These are phyloP conservation scores for Pholiota conissans DNA, from an alignment of 768 basidiomycete species.

Conservation along the genomic window DNA sequence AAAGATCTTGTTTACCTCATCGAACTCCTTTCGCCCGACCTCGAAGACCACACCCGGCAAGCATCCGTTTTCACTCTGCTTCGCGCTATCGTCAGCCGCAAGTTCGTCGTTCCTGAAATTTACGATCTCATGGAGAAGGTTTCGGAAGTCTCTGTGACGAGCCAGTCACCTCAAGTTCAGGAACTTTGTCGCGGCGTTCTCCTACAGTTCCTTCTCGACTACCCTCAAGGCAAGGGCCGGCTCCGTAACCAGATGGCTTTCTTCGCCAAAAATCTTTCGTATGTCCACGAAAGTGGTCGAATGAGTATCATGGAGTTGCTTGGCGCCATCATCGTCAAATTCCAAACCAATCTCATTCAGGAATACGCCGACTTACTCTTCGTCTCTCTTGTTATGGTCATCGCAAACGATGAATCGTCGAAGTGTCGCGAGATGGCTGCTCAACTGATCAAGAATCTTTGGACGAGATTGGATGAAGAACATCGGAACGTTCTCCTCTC, in stretches of 20 bases:
- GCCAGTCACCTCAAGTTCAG: constrained; percentile 87
- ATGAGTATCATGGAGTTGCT: constrained; percentile 93
- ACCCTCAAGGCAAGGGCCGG: constrained; percentile 93
- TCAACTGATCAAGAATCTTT: constrained; percentile 75
- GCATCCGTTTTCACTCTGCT: constrained; percentile 84
- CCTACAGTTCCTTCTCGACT: constrained; percentile 94
- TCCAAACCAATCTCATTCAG: constrained; percentile 66
- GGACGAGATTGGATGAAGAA: constrained; percentile 63
- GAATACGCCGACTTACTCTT: constrained; percentile 91
- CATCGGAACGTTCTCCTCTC: constrained; percentile 57
- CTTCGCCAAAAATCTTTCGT: constrained; percentile 89
- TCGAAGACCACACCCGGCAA: constrained; percentile 89
- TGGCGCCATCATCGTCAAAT: constrained; percentile 81
- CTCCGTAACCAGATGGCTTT: constrained; percentile 88
- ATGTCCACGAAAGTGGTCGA: constrained; percentile 87
- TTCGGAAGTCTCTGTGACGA: constrained; percentile 90
- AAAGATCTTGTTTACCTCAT: constrained; percentile 86
- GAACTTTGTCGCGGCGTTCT: constrained; percentile 87
- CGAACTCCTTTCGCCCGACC: constrained; percentile 82
- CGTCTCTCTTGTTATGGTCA: constrained; percentile 85
- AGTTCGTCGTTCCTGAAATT: constrained; percentile 93
- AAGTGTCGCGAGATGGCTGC: constrained; percentile 90
- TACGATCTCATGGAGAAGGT: constrained; percentile 97
- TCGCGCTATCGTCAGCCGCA: constrained; percentile 86
- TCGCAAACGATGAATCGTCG: constrained; percentile 92